Percentiles rank a stretch among this genome's conserved stretches.
Evolutionary conservation across 1,284 basidiomycete genomes (phyloP).

Genomic region (Chiua sp.): DNA sequence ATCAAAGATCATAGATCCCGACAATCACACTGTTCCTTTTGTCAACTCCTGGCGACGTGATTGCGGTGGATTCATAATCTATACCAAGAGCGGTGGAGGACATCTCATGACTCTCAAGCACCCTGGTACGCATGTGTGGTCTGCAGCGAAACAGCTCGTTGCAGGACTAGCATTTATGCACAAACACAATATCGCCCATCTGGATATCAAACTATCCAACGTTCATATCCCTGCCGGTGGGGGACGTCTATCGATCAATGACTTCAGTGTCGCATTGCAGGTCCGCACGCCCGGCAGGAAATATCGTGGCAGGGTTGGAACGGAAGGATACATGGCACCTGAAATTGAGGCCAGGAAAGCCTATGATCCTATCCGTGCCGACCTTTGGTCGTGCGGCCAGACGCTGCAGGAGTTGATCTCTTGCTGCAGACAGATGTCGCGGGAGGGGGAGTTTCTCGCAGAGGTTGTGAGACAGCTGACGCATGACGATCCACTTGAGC

Average conservation of each 20-base stretch:
- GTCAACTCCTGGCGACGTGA: too few relatives aligned
- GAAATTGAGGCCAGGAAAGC: too few relatives aligned
- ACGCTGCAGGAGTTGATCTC: constrained; percentile 1
- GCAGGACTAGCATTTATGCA: constrained; percentile 17
- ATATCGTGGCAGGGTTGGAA: not conserved
- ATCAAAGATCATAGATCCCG: too few relatives aligned
- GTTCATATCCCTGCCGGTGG: not conserved
- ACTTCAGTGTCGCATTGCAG: constrained; percentile 4
- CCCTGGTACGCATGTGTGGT: constrained; percentile 2
- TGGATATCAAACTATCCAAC: constrained; percentile 4
- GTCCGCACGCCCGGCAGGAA: not conserved
- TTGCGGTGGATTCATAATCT: too few relatives aligned
- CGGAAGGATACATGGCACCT: constrained; percentile 8
- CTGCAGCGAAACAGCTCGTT: constrained; percentile 5
- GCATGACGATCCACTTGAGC: too few relatives aligned
- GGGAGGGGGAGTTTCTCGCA: too few relatives aligned
- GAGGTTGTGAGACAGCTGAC: too few relatives aligned
- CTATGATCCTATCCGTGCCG: constrained; percentile 4
- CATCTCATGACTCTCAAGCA: too few relatives aligned
- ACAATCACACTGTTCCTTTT: too few relatives aligned
- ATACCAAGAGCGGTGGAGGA: too few relatives aligned
- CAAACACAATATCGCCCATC: constrained; percentile 4
- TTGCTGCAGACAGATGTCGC: too few relatives aligned
- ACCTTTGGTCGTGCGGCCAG: constrained; percentile 9
- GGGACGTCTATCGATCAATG: constrained; percentile 2